Evolutionary conservation across 139 green algal genomes (phyloP).

Genomic region (Astrephomene gubernaculifera): DNA sequence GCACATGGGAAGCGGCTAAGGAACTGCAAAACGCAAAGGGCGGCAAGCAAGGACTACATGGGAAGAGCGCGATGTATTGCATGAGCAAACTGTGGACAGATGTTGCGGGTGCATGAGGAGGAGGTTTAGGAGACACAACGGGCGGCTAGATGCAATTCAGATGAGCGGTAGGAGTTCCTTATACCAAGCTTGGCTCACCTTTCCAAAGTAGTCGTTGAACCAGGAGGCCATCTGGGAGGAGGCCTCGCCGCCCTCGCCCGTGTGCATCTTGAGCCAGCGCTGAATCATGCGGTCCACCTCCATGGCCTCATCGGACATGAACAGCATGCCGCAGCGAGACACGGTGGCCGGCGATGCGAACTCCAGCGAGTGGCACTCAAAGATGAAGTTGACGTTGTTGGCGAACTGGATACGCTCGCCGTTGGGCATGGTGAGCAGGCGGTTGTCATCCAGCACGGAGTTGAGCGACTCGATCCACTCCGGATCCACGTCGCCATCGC

Average conservation of each 20-base stretch:
- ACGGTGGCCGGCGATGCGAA: slow-evolving; percentile 89
- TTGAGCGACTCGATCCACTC: slow-evolving; percentile 95
- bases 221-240: neutral
- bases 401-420: slow-evolving; percentile 90
- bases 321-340: slow-evolving; percentile 81
- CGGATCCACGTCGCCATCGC: slow-evolving; percentile 90
- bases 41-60: too few species aligned
- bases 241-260: neutral
- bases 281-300: slow-evolving; percentile 63
- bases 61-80: too few species aligned
- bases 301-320: slow-evolving; percentile 74
- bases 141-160: too few species aligned
- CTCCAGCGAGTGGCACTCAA: slow-evolving; percentile 85
- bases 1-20: neutral
- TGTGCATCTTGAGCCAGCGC: slow-evolving; percentile 58
- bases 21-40: neutral
- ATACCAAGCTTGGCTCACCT: too few species aligned
- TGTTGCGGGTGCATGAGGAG: too few species aligned
- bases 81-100: too few species aligned
- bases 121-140: too few species aligned
- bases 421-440: slow-evolving; percentile 87
- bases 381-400: slow-evolving; percentile 91
- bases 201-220: slow-evolving; percentile 30
- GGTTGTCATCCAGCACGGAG: slow-evolving; percentile 88
- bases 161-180: too few species aligned